phyloP scores from a whole-genome alignment of 331 rosid species.

The Rhamnella rubrinervis region DNA sequence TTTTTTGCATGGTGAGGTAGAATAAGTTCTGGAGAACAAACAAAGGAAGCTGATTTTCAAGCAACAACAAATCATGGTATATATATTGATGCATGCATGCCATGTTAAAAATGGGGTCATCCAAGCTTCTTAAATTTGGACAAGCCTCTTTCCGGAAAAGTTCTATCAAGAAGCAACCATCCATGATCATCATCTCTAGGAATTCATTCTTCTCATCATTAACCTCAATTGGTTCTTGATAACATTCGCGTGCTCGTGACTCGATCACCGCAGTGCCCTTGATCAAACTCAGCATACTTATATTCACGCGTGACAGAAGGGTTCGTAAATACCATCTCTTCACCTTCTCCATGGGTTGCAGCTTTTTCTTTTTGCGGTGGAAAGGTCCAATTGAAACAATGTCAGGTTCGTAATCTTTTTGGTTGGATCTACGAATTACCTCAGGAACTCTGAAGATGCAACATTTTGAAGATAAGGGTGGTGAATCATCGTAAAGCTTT shows the following conservation, averaged over 20 bases:
- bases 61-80: conserved; percentile 23
- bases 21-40: neutral
- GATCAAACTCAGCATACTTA: neutral
- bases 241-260: conserved; percentile 1
- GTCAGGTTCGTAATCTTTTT: neutral
- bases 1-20: neutral
- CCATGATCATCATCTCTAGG: conserved; percentile 18
- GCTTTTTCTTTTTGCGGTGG: neutral
- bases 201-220: neutral
- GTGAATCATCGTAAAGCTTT: neutral
- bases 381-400: conserved; percentile 18
- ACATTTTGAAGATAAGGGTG: neutral
- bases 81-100: neutral
- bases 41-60: conserved; percentile 25
- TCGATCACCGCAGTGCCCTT: neutral
- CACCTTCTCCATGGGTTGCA: neutral
- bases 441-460: conserved; percentile 24
- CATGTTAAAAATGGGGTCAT: conserved; percentile 21
- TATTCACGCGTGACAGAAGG: neutral
- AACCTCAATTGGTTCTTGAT: neutral
- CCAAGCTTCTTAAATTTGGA: fast-evolving
- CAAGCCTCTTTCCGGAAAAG: conserved; percentile 14
- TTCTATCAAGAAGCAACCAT: conserved; percentile 35
- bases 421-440: neutral
- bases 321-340: conserved; percentile 4